phyloP scores from a whole-genome alignment of 352 stramenopile genomes.

The Pythium plurisporium region DNA sequence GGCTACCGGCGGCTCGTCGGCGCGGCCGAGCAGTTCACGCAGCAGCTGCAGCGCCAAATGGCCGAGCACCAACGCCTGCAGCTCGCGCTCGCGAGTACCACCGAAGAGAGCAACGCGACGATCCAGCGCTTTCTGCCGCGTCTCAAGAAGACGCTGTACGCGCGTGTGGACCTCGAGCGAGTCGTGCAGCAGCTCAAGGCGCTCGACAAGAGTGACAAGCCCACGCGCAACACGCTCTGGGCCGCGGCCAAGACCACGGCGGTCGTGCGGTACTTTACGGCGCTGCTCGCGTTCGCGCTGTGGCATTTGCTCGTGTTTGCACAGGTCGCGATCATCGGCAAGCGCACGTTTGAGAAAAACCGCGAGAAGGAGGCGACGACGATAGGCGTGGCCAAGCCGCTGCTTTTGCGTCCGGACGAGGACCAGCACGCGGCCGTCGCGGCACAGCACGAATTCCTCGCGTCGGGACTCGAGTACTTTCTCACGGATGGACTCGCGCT shows the following conservation, averaged over 20 bases:
- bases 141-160: constrained; percentile 56
- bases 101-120: constrained; percentile 68
- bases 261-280: constrained; percentile 70
- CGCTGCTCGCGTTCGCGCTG: constrained; percentile 63
- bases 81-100: constrained; percentile 60
- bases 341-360: constrained; percentile 69
- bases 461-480: constrained; percentile 79
- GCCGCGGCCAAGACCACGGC: constrained; percentile 68
- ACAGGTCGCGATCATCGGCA: constrained; percentile 72
- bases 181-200: constrained; percentile 71
- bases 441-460: constrained; percentile 65
- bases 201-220: constrained; percentile 63
- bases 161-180: constrained; percentile 59
- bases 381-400: neutral
- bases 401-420: constrained; percentile 4
- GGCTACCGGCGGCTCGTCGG: constrained; percentile 55
- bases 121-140: constrained; percentile 70
- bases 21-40: constrained; percentile 65
- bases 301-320: constrained; percentile 81
- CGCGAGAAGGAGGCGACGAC: constrained; percentile 15
- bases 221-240: constrained; percentile 59
- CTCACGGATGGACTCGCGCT: constrained; percentile 53
- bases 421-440: constrained; percentile 32
- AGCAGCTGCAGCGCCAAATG: constrained; percentile 70
- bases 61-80: constrained; percentile 72